Evolutionary conservation across 805 yeast genomes (phyloP), one percentile per base, ranked within the genome.

Genomic region (Teunomyces panamensis): DNA sequence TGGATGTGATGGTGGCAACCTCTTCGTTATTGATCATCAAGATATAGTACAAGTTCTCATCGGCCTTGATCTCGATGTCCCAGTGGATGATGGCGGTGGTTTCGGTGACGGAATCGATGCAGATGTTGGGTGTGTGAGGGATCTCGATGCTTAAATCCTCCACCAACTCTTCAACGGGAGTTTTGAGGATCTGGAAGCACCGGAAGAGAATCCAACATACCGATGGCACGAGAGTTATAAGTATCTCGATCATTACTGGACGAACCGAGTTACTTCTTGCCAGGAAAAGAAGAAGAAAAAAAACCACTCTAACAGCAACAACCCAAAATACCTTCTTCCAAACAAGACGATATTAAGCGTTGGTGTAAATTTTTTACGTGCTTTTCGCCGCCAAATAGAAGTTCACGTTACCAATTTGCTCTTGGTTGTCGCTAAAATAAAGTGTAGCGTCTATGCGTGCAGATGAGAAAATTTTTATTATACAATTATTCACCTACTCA

Each of bases 91-190:
- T 73, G 33, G 80, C 75, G 26, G 77, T 64, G 7, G 64, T 56
- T 30, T 67, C 62, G 5, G 78, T 71, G 42, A 83, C 74, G 53
- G 75, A 73, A 55, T 81, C 86, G 5, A 83, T 72, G 43, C 84
- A 80, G 11, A 82, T 67, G 41, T 66, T 62, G 2, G 85, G 85
- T 6, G 78, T 68, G 47, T 72, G 75, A 3, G 88, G 88, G 30
- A 83, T 77, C 27, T 75, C 77, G 16, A 81, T 71, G 52, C 74
- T 72, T 35, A 83, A 62, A 30, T 71, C 70, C 44, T 68, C 69
- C 29, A 80, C 69, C 24, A 79, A 64, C 43, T 70, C 72, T 10
- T 73, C 77, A 24, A 76, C 64, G 1, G 86, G 84, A 2, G 79
- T 64, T 41, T 57, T 58, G 43, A 71, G 57, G 13, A 73, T 58